Base-by-base conservation (phyloP, 805 yeast genomes). In the Ogataea siamensis region DNA sequence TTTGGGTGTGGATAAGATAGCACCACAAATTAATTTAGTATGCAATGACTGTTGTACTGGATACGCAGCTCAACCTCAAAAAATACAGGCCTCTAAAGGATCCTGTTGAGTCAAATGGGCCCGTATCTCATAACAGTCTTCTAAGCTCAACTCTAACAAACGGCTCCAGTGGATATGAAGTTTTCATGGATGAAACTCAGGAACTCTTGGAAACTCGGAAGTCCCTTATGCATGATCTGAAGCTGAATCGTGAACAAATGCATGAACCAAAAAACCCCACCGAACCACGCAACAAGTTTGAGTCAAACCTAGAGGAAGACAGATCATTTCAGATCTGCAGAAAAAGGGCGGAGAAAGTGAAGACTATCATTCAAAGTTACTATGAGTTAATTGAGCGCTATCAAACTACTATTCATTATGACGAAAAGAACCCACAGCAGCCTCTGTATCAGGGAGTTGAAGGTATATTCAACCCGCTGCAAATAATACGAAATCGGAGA, bases 401-500 rank as follows among this genome's bases (percentile, higher is more conserved):
- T 17, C 62, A 68, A 23, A 62, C 60, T 7, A 45, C 50, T 43
- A 49, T 49, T 32, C 53, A 47, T 51, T 42, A 48, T 11, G 58
- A 47, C 4, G 55, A 53, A 11, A 42, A 34, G 2, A 45, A 35
- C 4, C 40, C 28, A 12, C 32, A 21, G 11, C 16, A 18, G 2
- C 53, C 54, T 0, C 37, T 30, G 3, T 71, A 73, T 45, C 71
- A 68, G 2, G 76, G 74, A 2, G 73, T 83, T 3, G 87, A 80
- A 39, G 85, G 82, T 2, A 72, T 75, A 3, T 87, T 80, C 64
- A 87, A 87, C 54, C 96, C 96, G 3, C 63, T 87, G 29, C 95
- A 86, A 59, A 72, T 80, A n/a, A 76, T 87, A 18, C 64, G 96
- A 40, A 83, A 87, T 59, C 68, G 95, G 41, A 69, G 68, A 48